Evolutionary conservation across 2,329 filamentous ascomycete species (phyloP).

Genomic region (Aspergillus sp.): DNA sequence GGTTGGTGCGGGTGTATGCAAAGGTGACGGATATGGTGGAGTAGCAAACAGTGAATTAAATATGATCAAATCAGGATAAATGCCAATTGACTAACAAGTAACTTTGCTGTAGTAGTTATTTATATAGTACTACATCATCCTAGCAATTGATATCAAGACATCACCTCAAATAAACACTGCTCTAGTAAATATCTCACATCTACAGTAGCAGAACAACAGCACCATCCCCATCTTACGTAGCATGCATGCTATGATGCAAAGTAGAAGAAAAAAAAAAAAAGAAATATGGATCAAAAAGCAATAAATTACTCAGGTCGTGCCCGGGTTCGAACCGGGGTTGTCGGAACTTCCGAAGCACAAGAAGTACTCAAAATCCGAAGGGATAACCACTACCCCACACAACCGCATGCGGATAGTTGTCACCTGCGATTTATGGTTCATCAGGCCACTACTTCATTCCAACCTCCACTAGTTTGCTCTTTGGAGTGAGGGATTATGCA

Average conservation of each 20-base stretch:
- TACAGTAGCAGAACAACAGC: too few species aligned
- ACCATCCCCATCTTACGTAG: too few species aligned
- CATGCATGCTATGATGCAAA: background rate
- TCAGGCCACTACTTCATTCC: background rate
- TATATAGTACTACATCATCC: too few species aligned
- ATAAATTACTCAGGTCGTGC: background rate
- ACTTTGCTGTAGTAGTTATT: too few species aligned
- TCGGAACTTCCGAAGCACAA: background rate
- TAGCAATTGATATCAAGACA: too few species aligned
- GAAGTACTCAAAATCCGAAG: background rate
- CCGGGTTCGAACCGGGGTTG: background rate
- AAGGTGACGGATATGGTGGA: constrained; percentile 3
- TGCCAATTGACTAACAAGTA: too few species aligned
- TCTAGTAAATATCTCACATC: too few species aligned
- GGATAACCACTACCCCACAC: background rate
- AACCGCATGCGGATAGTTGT: background rate
- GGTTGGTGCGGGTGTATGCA: background rate
- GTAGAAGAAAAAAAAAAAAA: background rate
- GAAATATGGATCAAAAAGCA: background rate
- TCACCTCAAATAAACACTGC: too few species aligned
- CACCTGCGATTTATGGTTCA: background rate
- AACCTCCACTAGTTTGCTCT: too few species aligned
- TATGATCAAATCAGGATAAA: too few species aligned
- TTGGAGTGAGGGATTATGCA: background rate
- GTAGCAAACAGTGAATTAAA: too few species aligned